Percentiles rank a stretch among this genome's conserved stretches.
phyloP scores from a whole-genome alignment of 352 stramenopile species.

The Globisporangium alternatum region DNA sequence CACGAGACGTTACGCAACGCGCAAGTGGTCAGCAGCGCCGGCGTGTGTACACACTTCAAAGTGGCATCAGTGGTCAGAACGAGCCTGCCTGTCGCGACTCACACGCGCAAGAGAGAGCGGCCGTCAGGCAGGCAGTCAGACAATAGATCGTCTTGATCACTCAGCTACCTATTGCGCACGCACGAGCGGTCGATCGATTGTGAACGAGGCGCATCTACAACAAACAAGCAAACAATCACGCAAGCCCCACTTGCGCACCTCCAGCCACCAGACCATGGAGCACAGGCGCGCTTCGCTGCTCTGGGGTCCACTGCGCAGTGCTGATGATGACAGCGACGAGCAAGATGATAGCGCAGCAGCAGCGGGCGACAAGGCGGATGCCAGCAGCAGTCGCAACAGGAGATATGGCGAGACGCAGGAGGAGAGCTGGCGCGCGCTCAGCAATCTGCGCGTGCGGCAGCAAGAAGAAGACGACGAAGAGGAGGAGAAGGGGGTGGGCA shows the following conservation, averaged over 20 bases:
- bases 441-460: conserved; percentile 29
- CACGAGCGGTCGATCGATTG: not conserved
- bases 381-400: not conserved
- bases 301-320: not conserved
- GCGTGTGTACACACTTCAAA: conserved; percentile 14
- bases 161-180: not conserved
- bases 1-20: not conserved
- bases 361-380: not conserved
- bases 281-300: not conserved
- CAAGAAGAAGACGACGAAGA: conserved; percentile 17
- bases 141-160: conserved; percentile 5
- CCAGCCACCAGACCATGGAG: conserved; percentile 1
- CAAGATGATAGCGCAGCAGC: not conserved
- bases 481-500: conserved; percentile 12
- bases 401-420: conserved; percentile 10
- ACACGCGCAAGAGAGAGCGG: not conserved
- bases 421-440: conserved; percentile 40
- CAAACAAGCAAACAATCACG: not conserved
- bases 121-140: not conserved
- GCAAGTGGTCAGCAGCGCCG: conserved; percentile 12
- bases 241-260: not conserved
- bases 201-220: not conserved
- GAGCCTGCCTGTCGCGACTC: conserved; percentile 5
- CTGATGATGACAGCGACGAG: not conserved
- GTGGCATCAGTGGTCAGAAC: conserved; percentile 20